Evolutionary conservation across 306 rosid genomes (phyloP).

Genomic region (Fagus crenata): DNA sequence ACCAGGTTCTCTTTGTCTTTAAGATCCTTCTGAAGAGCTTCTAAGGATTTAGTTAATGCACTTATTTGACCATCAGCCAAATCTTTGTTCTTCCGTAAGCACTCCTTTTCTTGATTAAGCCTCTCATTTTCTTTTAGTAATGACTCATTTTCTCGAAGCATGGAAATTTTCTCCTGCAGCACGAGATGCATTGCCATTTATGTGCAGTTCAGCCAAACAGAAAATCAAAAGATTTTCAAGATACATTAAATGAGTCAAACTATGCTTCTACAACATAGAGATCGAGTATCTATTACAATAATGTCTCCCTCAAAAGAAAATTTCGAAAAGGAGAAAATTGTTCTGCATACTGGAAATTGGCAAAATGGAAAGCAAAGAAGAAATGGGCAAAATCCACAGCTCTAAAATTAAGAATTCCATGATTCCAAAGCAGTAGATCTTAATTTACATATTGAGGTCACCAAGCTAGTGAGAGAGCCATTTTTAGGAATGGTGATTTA

Average conservation of each 20-base stretch:
- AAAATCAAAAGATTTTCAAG: background rate
- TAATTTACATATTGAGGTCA: conserved; percentile 4
- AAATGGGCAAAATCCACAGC: background rate
- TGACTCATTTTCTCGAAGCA: conserved; percentile 60
- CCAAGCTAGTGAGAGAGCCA: background rate
- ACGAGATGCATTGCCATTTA: conserved; percentile 19
- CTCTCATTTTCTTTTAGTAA: conserved; percentile 58
- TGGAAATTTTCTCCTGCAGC: conserved; percentile 79
- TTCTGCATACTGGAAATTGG: background rate
- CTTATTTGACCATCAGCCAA: conserved; percentile 64
- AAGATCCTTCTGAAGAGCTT: conserved; percentile 73
- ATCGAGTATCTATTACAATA: background rate
- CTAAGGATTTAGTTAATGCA: conserved; percentile 68
- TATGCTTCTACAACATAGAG: background rate
- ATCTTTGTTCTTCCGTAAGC: conserved; percentile 63
- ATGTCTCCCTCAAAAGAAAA: background rate
- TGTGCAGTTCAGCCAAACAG: background rate
- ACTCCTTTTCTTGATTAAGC: conserved; percentile 62
- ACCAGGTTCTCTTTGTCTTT: conserved; percentile 81
- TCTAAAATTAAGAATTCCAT: background rate
- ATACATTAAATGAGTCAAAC: background rate
- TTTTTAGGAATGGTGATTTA: background rate
- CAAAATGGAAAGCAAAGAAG: background rate
- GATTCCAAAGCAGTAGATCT: background rate
- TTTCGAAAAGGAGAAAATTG: background rate